These are phyloP conservation scores for Boletus subluridellus DNA, from an alignment of 1,284 basidiomycete species.

Conservation along the genomic window DNA sequence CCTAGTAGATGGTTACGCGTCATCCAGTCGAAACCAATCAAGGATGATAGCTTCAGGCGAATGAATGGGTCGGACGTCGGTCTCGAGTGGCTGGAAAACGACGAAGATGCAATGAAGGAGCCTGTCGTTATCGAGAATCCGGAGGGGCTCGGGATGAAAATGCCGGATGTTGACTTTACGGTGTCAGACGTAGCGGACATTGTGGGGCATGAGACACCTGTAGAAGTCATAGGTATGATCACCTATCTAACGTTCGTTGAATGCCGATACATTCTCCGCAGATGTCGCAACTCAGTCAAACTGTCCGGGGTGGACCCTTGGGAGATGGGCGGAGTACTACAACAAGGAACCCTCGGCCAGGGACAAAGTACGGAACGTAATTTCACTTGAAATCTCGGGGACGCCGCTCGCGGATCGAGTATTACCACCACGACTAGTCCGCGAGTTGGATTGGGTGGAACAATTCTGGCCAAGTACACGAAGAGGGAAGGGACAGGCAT, in stretches of 20 bases:
- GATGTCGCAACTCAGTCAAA: slow-evolving; percentile 84
- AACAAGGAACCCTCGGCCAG: slow-evolving; percentile 58
- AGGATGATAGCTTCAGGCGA: slow-evolving; percentile 58
- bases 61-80: slow-evolving; percentile 66
- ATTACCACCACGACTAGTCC: slow-evolving; percentile 78
- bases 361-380: slow-evolving; percentile 88
- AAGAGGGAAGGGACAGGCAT: slow-evolving; percentile 69
- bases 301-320: slow-evolving; percentile 81
- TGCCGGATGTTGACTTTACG: slow-evolving; percentile 66
- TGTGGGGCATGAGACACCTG: slow-evolving; percentile 72
- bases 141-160: slow-evolving; percentile 81
- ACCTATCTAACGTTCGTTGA: neutral
- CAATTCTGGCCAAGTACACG: slow-evolving; percentile 84
- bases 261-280: slow-evolving; percentile 31
- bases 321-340: slow-evolving; percentile 89
- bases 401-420: slow-evolving; percentile 74
- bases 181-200: slow-evolving; percentile 78
- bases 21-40: slow-evolving; percentile 61
- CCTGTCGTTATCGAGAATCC: slow-evolving; percentile 73
- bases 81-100: slow-evolving; percentile 67
- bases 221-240: slow-evolving; percentile 83
- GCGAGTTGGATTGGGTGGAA: slow-evolving; percentile 95
- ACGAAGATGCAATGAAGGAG: slow-evolving; percentile 68
- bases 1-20: slow-evolving; percentile 65
- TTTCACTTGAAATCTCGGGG: slow-evolving; percentile 82